Conservation (phyloP, 441 rosid species). For the Populus hybrid region DNA sequence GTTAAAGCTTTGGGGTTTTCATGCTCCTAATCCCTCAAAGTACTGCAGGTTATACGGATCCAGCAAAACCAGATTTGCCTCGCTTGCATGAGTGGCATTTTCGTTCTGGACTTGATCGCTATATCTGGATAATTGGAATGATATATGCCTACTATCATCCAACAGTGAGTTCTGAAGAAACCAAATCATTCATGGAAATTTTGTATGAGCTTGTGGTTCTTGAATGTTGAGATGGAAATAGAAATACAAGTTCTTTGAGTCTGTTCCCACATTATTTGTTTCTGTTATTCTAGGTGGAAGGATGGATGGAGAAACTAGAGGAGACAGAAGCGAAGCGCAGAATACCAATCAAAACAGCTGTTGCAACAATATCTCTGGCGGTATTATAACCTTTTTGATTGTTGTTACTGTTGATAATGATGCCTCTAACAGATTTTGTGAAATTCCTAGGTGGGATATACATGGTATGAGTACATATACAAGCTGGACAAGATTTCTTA, state of each 20-base stretch:
- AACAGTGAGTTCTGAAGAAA: conserved; percentile 50
- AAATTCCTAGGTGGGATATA: conserved; percentile 71
- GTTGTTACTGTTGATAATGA: neutral
- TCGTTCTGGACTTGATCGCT: conserved; percentile 99
- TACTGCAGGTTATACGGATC: conserved; percentile 82
- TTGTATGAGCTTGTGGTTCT: conserved; percentile 17
- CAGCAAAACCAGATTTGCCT: conserved; percentile 80
- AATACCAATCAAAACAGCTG: conserved; percentile 60
- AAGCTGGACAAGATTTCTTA: conserved; percentile 87
- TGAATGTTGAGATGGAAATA: conserved; percentile 15
- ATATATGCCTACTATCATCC: conserved; percentile 98
- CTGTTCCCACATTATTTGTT: conserved; percentile 3
- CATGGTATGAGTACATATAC: conserved; percentile 90
- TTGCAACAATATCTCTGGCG: conserved; percentile 52
- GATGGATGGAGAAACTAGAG: conserved; percentile 98
- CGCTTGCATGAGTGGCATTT: conserved; percentile 96
- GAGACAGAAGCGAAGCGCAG: conserved; percentile 75
- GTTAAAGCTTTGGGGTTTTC: conserved; percentile 6
- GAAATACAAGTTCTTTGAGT: neutral
- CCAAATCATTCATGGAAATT: neutral
- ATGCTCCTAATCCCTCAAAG: conserved; percentile 15
- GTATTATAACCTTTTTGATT: conserved; percentile 46
- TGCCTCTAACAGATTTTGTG: conserved; percentile 11
- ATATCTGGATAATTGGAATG: conserved; percentile 98
- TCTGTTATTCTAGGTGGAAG: conserved; percentile 68